A percentile compares a stretch with the other conserved stretches of the same genome.
These are phyloP conservation scores for Physaria fendleri DNA, from an alignment of 345 rosid genomes.

Conservation along the genomic window DNA sequence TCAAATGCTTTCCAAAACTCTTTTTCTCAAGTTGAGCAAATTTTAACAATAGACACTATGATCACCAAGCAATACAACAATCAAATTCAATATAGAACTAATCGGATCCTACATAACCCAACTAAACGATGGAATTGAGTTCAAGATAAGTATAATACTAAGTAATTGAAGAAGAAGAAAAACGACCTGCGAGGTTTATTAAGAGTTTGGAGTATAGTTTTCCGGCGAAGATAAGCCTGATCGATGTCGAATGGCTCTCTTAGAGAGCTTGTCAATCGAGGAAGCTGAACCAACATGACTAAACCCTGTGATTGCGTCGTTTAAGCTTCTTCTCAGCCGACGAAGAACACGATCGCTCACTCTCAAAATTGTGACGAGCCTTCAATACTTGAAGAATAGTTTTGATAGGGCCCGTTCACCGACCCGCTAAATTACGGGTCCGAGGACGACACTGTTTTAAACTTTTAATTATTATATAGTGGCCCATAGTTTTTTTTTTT, in stretches of 20 bases:
- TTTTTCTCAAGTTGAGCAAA: not conserved
- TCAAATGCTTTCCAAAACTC: not conserved
- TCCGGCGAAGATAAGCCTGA: conserved; percentile 81
- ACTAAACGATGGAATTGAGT: not conserved
- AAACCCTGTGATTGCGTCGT: conserved; percentile 4
- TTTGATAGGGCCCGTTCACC: conserved; percentile 6
- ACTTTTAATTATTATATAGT: too few species aligned
- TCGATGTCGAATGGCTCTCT: conserved; percentile 83
- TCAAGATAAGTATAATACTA: not conserved
- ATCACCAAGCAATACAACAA: conserved; percentile 7
- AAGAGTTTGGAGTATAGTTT: conserved; percentile 49
- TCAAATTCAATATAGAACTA: not conserved
- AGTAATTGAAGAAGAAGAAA: not conserved
- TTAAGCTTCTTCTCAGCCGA: conserved; percentile 10
- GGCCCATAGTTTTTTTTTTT: too few species aligned
- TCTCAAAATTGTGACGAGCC: not conserved
- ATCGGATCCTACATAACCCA: not conserved
- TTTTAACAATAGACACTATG: not conserved
- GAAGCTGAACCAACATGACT: conserved; percentile 61
- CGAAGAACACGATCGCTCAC: conserved; percentile 9
- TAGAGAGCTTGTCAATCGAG: conserved; percentile 78
- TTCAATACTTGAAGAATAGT: not conserved
- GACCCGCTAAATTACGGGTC: conserved; percentile 6
- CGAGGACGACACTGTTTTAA: not conserved
- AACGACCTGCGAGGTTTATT: conserved; percentile 49